Percentiles rank a stretch among this genome's conserved stretches.
These are phyloP conservation scores for Lactarius quietus DNA, from an alignment of 768 basidiomycete species.

Conservation along the genomic window DNA sequence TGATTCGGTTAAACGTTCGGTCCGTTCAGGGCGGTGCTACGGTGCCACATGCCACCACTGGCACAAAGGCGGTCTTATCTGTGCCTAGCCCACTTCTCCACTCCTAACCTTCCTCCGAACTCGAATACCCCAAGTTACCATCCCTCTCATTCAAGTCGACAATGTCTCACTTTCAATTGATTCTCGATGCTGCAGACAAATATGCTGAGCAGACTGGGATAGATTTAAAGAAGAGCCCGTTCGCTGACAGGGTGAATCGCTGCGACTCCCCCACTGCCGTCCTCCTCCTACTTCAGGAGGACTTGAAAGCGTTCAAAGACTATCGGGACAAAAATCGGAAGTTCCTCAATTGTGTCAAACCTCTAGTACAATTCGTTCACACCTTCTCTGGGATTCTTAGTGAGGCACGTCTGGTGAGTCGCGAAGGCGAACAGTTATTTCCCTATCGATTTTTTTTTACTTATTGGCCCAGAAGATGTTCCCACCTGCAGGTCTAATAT, in stretches of 20 bases:
- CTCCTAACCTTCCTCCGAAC: no score
- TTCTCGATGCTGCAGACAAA: background rate
- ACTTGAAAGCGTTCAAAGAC: background rate
- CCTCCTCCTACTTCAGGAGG: background rate
- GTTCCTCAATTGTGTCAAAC: background rate
- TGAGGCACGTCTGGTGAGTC: background rate
- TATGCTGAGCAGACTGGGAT: background rate
- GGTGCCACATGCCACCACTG: no score
- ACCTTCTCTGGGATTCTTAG: background rate
- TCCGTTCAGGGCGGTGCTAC: no score
- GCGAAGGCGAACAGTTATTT: no score
- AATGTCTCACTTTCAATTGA: background rate
- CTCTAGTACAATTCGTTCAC: background rate
- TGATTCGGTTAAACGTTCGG: no score
- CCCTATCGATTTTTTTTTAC: no score
- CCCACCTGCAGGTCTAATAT: background rate
- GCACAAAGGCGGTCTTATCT: no score
- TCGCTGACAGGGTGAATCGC: background rate
- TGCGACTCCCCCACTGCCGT: background rate
- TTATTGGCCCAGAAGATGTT: background rate
- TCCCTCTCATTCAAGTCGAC: background rate
- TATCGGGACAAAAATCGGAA: conserved; percentile 5
- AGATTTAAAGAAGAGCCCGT: background rate
- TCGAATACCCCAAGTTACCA: no score
- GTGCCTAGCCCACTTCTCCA: no score